Evolutionary conservation across 148 eudicot genomes (phyloP), one percentile per base, ranked within the genome.

Genomic region (Amaranthus palmeri): DNA sequence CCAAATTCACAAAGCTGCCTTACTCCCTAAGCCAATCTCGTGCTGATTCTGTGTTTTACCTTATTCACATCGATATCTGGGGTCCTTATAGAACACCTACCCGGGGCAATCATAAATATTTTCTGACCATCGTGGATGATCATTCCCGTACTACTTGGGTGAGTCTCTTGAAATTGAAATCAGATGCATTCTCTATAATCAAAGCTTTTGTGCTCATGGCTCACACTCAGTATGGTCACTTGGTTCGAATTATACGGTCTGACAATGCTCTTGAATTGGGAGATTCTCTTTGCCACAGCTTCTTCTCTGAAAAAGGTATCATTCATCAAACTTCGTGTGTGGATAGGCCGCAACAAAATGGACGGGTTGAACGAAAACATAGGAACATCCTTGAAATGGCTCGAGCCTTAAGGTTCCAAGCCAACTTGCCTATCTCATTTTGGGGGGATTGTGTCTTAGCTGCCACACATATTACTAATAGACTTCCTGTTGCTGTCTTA

Each of bases 201-300:
- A 1, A 54, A n/a, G 3, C 0, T 2, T 68, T 68, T 7, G 1
- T 40, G 0, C 1, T 1, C 0, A 36, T 53, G 40, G 71, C 51
- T 18, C 0, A 51, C 10, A 67, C 44, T 5, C 57, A 67, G 4
- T 67, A 18, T 10, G 1, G 13, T 9, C 5, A 9, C 5, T 0
- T 9, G 4, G 36, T 50, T 1, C 50, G 51, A 10, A 10, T 5
- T 1, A 3, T 67, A 4, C 50, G 70, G 14, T 50, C 46, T 25
- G 56, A 67, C n/a, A 69, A 69, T 69, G 51, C 72, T 7, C 36
- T 44, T 7, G 72, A 69, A 4, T 68, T 68, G 12, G 15, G 6
- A 2, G 7, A 13, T n/a, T 15, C 10, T 2, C 56, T 42, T 11
- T 67, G 71, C 40, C 10, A 36, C 0, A 5, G 5, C 0, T 51